phyloP scores from a whole-genome alignment of 495 filamentous ascomycete species.

The Tuber borchii region DNA sequence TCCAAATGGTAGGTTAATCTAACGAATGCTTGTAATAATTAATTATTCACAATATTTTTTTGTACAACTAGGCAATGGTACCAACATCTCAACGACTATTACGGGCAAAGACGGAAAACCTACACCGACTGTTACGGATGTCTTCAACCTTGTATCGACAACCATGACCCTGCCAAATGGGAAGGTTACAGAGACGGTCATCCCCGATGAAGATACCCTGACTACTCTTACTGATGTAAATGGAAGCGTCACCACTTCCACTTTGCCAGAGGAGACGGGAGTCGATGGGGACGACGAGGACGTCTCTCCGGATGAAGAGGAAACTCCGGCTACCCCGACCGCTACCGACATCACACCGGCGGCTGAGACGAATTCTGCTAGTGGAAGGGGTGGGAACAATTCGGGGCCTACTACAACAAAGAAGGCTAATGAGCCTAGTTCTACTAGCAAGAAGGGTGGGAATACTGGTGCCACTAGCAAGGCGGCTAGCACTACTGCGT shows the following conservation, averaged over 20 bases:
- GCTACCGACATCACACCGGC: neutral
- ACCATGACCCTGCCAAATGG: slow-evolving; percentile 2
- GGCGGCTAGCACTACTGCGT: neutral
- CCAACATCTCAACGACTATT: neutral
- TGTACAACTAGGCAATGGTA: neutral
- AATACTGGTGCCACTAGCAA: slow-evolving; percentile 2
- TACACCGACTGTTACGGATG: neutral
- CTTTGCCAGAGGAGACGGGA: slow-evolving; percentile 9
- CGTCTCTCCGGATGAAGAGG: neutral
- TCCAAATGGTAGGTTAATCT: neutral
- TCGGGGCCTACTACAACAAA: slow-evolving; percentile 29
- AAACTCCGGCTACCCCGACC: neutral
- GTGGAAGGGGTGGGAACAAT: neutral
- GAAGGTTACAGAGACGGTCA: neutral
- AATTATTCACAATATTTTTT: neutral
- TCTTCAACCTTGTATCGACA: neutral
- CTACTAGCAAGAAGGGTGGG: slow-evolving; percentile 29
- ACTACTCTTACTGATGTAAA: slow-evolving; percentile 11
- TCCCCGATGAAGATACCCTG: slow-evolving; percentile 1
- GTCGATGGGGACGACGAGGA: neutral
- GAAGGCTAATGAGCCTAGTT: slow-evolving; percentile 41
- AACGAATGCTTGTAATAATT: neutral
- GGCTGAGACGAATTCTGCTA: neutral
- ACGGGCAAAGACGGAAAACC: neutral
- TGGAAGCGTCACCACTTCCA: slow-evolving; percentile 20